Percentiles rank a stretch among this genome's conserved stretches.
phyloP scores from a whole-genome alignment of 441 rosid species.

The Adansonia grandidieri region DNA sequence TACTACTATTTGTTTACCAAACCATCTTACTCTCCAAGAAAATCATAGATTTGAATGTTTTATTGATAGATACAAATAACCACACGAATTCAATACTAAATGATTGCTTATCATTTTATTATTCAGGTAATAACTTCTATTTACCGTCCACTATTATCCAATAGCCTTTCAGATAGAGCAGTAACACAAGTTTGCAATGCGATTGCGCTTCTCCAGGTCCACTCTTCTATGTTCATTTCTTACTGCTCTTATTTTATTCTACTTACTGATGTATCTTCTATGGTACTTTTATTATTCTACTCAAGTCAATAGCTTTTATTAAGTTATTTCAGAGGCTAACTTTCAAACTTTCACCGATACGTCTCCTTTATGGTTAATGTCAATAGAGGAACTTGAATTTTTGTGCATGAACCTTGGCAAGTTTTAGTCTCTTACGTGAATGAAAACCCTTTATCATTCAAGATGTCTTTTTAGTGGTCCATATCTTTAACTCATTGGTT shows the following conservation, averaged over 20 bases:
- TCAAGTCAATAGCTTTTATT: neutral
- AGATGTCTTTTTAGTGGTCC: neutral
- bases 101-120: neutral
- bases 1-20: neutral
- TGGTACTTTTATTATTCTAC: neutral
- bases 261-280: neutral
- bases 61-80: neutral
- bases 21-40: neutral
- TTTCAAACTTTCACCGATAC: neutral
- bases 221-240: neutral
- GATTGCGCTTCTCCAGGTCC: constrained; percentile 56
- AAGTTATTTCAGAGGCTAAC: neutral
- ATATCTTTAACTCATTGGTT: neutral
- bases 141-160: constrained; percentile 29
- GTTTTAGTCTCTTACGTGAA: neutral
- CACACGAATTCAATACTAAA: neutral
- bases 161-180: constrained; percentile 4
- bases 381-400: neutral
- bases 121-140: constrained; percentile 37
- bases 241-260: neutral
- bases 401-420: neutral
- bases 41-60: neutral
- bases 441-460: neutral
- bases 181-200: constrained; percentile 39
- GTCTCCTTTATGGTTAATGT: neutral